Evolutionary conservation across 768 basidiomycete genomes (phyloP).

Genomic region (Neoboletus magnificus): DNA sequence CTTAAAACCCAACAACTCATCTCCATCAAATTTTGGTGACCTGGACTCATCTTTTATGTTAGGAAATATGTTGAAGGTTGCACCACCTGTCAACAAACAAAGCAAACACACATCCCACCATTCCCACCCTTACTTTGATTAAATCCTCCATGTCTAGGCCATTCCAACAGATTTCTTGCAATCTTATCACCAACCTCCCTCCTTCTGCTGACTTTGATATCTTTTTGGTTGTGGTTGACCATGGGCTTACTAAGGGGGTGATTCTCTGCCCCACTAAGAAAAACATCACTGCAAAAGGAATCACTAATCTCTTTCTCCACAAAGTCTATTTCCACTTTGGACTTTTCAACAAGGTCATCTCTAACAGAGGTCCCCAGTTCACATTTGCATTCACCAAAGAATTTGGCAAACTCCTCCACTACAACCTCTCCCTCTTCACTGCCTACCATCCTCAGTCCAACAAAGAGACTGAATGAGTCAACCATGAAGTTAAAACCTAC

Average conservation of each 20-base stretch:
- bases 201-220: too few relatives aligned
- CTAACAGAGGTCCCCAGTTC: not conserved
- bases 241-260: not conserved
- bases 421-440: too few relatives aligned
- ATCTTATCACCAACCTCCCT: too few relatives aligned
- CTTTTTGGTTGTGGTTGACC: not conserved
- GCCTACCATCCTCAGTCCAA: too few relatives aligned
- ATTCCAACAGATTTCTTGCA: too few relatives aligned
- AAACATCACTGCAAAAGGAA: not conserved
- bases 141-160: fast-evolving
- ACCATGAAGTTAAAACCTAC: too few relatives aligned
- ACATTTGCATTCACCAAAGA: too few relatives aligned
- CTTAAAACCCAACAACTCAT: not conserved
- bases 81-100: not conserved
- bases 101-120: not conserved
- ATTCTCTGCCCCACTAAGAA: not conserved
- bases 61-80: fast-evolving
- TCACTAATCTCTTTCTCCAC: too few relatives aligned
- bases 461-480: too few relatives aligned
- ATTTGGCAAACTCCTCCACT: too few relatives aligned
- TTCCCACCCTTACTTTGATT: fast-evolving
- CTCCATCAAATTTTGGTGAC: not conserved
- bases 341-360: not conserved
- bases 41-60: fast-evolving
- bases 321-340: not conserved